phyloP scores from a whole-genome alignment of 2,329 filamentous ascomycete genomes.

The Sarocladium kiliense region DNA sequence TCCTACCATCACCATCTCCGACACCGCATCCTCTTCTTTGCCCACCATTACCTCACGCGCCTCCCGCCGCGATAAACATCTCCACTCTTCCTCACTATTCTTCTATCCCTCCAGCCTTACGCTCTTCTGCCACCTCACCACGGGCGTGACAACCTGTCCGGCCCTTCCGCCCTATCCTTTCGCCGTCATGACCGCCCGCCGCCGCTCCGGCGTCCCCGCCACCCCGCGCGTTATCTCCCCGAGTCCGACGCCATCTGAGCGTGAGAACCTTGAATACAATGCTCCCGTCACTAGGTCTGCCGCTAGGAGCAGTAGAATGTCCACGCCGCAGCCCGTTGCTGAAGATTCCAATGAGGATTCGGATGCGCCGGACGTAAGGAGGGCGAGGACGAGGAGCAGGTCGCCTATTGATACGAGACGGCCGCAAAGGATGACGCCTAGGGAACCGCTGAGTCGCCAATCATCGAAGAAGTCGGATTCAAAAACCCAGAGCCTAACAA shows the following conservation, averaged over 20 bases:
- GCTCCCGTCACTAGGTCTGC: conserved; percentile 75
- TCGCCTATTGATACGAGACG: conserved; percentile 56
- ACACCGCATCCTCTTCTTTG: not conserved
- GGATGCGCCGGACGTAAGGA: conserved; percentile 42
- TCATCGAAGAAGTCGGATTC: conserved; percentile 19
- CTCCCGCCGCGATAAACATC: conserved; percentile 48
- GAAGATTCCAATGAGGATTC: conserved; percentile 47
- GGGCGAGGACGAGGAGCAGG: conserved; percentile 66
- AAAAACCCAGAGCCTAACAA: conserved; percentile 9
- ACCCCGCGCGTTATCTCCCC: conserved; percentile 88
- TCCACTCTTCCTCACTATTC: conserved; percentile 31
- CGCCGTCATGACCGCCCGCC: conserved; percentile 43
- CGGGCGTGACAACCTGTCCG: conserved; percentile 51
- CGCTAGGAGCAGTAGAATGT: conserved; percentile 49
- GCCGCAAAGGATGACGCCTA: conserved; percentile 46
- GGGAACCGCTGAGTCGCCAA: conserved; percentile 28
- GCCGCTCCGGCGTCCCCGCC: conserved; percentile 57
- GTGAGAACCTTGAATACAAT: conserved; percentile 44
- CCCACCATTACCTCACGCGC: conserved; percentile 12
- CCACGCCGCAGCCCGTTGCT: conserved; percentile 54
- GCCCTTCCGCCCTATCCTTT: conserved; percentile 52
- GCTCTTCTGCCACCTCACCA: conserved; percentile 43
- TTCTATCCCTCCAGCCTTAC: conserved; percentile 44
- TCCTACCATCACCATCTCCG: not conserved
- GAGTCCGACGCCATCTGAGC: conserved; percentile 58